Percentiles rank a stretch among this genome's conserved stretches.
Conservation (phyloP, 176 grass and related monocot species). For the Aegilops tauschii region DNA sequence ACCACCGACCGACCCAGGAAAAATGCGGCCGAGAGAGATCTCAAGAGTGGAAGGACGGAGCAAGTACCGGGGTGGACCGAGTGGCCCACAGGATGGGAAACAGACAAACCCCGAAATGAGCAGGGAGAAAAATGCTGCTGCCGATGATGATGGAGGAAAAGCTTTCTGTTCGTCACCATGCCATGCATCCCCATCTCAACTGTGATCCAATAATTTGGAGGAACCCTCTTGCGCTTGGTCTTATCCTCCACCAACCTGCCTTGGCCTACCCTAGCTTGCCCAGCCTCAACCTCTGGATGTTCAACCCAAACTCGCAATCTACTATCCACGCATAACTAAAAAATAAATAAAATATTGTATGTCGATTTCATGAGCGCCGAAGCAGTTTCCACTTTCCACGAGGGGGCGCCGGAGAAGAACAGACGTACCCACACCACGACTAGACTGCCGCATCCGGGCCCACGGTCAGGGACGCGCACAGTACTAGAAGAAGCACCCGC, state of each 20-base stretch:
- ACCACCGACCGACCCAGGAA: too few relatives aligned
- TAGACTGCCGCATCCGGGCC: too few relatives aligned
- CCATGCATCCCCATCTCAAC: neutral
- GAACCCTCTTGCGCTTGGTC: neutral
- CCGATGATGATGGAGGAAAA: neutral
- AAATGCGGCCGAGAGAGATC: too few relatives aligned
- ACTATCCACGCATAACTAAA: neutral
- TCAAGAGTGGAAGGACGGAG: neutral
- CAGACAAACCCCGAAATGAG: neutral
- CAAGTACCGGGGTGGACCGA: neutral
- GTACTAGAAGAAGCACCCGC: too few relatives aligned
- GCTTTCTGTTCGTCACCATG: neutral
- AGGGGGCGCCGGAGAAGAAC: neutral
- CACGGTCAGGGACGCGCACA: too few relatives aligned
- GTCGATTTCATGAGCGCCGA: neutral
- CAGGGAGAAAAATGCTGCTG: neutral
- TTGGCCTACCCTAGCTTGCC: slow-evolving; percentile 7
- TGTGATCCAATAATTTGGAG: neutral
- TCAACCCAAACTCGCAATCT: neutral
- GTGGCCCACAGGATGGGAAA: neutral
- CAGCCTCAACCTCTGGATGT: neutral
- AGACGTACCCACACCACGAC: neutral
- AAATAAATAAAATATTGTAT: neutral
- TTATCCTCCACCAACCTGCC: slow-evolving; percentile 18
- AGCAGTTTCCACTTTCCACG: neutral